phyloP scores from a whole-genome alignment of 306 rosid species.

The Malus orientalis region DNA sequence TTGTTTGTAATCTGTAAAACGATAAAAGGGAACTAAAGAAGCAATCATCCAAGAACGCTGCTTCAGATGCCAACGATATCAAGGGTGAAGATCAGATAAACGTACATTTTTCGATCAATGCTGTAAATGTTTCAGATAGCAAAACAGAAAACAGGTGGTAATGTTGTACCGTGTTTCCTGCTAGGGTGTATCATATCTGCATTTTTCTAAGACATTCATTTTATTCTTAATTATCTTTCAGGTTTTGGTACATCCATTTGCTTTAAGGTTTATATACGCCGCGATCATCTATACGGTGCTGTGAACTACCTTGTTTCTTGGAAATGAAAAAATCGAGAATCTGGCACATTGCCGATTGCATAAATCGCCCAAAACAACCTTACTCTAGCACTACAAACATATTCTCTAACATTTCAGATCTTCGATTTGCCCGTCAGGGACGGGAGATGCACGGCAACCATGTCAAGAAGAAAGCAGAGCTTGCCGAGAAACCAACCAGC shows the following conservation, averaged over 20 bases:
- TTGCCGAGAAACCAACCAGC: slow-evolving; percentile 27
- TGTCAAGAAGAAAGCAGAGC: no score
- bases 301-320: background rate
- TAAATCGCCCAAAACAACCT: background rate
- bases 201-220: no score
- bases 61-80: background rate
- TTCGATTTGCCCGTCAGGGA: no score
- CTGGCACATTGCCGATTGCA: background rate
- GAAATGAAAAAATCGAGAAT: background rate
- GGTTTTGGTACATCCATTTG: no score
- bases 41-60: background rate
- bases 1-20: no score
- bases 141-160: background rate
- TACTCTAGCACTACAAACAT: background rate
- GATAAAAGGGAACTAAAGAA: background rate
- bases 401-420: no score
- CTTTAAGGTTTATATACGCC: no score
- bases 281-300: background rate
- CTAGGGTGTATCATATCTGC: background rate
- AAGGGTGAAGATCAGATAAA: background rate
- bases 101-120: background rate
- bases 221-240: no score
- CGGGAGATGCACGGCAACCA: no score
- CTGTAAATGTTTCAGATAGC: background rate
- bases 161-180: background rate